Percentiles rank a stretch among this genome's conserved stretches.
Evolutionary conservation across 805 yeast species (phyloP).

Genomic region (Kuraishia piskuri): DNA sequence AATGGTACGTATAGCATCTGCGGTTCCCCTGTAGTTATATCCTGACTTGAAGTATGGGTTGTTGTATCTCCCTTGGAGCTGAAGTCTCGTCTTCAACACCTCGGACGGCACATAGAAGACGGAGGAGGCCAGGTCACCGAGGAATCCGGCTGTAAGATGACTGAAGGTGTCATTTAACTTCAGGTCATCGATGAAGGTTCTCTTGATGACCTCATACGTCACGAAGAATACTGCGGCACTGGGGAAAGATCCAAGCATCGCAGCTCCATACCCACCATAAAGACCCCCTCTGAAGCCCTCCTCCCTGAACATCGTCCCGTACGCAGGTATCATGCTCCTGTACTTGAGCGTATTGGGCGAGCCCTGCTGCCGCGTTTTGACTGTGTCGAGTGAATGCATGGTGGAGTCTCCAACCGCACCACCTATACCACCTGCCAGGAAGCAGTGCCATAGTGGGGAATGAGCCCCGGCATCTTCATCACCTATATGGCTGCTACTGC

Average conservation of each 20-base stretch:
- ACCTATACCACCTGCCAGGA: conserved; percentile 91
- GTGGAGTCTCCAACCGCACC: conserved; percentile 87
- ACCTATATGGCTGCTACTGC: neutral
- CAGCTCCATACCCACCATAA: conserved; percentile 90
- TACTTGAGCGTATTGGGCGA: conserved; percentile 64
- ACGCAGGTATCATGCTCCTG: conserved; percentile 68
- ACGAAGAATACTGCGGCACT: conserved; percentile 92
- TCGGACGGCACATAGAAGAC: conserved; percentile 92
- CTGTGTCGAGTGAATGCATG: conserved; percentile 96
- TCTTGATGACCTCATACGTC: conserved; percentile 76
- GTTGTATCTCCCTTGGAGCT: conserved; percentile 82
- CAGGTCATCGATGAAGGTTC: conserved; percentile 55
- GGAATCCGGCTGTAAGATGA: conserved; percentile 76
- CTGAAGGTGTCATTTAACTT: conserved; percentile 70
- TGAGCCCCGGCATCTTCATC: conserved; percentile 2
- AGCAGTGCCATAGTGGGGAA: conserved; percentile 47
- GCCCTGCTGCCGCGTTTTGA: conserved; percentile 97
- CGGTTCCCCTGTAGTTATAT: conserved; percentile 73
- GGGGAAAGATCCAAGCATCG: conserved; percentile 87
- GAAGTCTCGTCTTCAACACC: conserved; percentile 87
- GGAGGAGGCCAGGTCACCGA: conserved; percentile 91
- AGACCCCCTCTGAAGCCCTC: conserved; percentile 84
- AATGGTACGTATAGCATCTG: conserved; percentile 63
- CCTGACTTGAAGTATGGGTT: conserved; percentile 75
- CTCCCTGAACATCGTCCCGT: conserved; percentile 61